Percentiles rank a stretch among this genome's conserved stretches.
phyloP scores from a whole-genome alignment of 2,329 filamentous ascomycete species.

The Didymella segeticola region DNA sequence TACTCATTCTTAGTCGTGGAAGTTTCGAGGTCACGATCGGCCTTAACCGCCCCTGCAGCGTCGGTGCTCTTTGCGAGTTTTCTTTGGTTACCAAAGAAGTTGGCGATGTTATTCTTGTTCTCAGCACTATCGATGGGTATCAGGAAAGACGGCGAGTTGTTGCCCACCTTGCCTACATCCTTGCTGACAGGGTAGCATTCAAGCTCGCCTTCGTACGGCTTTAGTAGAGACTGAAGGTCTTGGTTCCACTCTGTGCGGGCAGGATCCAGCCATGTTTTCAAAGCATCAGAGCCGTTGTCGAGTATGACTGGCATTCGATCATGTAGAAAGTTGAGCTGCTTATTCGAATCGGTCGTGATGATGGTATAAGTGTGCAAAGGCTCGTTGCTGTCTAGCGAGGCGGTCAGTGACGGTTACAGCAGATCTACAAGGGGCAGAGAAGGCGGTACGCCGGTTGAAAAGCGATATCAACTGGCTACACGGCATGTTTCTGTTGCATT shows the following conservation, averaged over 20 bases:
- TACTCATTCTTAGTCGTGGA: conserved; percentile 35
- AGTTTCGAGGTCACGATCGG: conserved; percentile 33
- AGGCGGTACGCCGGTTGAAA: conserved; percentile 26
- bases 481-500: conserved; percentile 8
- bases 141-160: conserved; percentile 83
- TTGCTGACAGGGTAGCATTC: conserved; percentile 86
- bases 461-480: conserved; percentile 24
- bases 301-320: conserved; percentile 96
- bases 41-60: conserved; percentile 20
- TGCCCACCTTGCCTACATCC: conserved; percentile 93
- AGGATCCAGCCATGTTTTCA: conserved; percentile 82
- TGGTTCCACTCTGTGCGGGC: conserved; percentile 72
- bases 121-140: conserved; percentile 82
- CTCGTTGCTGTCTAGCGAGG: conserved; percentile 62
- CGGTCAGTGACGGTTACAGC: conserved; percentile 30
- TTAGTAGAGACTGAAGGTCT: conserved; percentile 79
- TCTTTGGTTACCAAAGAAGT: conserved; percentile 78
- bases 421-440: conserved; percentile 24
- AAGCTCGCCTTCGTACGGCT: conserved; percentile 78
- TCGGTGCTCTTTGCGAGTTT: conserved; percentile 41
- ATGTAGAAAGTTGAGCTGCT: conserved; percentile 84
- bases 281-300: conserved; percentile 72
- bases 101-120: conserved; percentile 92
- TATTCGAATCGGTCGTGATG: conserved; percentile 87
- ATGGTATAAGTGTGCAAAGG: conserved; percentile 89